Evolutionary conservation across 768 basidiomycete genomes (phyloP).

Genomic region (Boletus rubroflammeus): DNA sequence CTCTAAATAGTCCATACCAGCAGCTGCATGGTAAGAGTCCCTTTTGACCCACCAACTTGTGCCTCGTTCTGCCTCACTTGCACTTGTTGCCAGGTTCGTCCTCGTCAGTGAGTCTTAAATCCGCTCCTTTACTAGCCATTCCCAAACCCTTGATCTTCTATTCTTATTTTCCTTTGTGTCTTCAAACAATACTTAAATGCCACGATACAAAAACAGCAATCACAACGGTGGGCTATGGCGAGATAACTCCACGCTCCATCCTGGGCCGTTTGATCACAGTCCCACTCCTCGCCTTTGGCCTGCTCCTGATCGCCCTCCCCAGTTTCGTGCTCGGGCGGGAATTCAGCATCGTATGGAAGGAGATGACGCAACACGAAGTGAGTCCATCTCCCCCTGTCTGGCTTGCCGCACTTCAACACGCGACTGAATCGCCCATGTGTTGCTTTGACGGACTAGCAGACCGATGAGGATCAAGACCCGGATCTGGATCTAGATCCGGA

Average conservation of each 20-base stretch:
- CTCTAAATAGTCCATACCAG: slow-evolving; percentile 55
- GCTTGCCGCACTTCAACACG: background rate
- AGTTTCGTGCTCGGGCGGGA: slow-evolving; percentile 90
- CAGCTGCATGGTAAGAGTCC: slow-evolving; percentile 66
- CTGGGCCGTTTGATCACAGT: slow-evolving; percentile 84
- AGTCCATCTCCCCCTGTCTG: slow-evolving; percentile 2
- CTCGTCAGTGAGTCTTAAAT: slow-evolving; percentile 60
- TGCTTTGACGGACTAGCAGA: background rate
- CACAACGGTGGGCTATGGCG: slow-evolving; percentile 88
- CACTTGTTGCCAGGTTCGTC: slow-evolving; percentile 49
- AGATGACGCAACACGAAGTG: slow-evolving; percentile 56
- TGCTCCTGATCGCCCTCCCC: slow-evolving; percentile 85
- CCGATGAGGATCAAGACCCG: background rate
- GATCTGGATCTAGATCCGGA: background rate
- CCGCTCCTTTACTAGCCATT: background rate
- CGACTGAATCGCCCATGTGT: background rate
- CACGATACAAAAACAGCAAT: slow-evolving; percentile 50
- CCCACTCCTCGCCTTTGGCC: slow-evolving; percentile 82
- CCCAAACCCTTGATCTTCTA: background rate
- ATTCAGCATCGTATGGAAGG: slow-evolving; percentile 88
- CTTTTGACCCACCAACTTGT: background rate
- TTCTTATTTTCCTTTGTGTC: background rate
- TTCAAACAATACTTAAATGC: background rate
- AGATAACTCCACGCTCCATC: slow-evolving; percentile 84
- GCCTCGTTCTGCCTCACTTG: background rate